Evolutionary conservation across 768 basidiomycete species (phyloP).

Genomic region (Dioszegia aurantiaca): DNA sequence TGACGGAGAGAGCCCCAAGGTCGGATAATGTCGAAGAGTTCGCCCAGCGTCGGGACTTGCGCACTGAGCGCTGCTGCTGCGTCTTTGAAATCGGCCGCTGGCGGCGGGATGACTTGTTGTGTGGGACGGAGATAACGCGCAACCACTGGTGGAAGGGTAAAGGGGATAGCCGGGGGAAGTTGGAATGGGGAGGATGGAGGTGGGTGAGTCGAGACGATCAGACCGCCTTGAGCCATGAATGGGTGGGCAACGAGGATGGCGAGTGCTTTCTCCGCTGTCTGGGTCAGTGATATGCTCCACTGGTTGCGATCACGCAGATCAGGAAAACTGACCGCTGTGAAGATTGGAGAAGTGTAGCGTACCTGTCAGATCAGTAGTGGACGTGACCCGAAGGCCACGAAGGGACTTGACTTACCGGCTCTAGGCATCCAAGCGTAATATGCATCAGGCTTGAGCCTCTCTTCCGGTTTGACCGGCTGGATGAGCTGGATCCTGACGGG

Average conservation of each 20-base stretch:
- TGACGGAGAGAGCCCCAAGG: conserved; percentile 36
- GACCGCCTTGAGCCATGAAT: conserved; percentile 16
- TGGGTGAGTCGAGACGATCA: conserved; percentile 32
- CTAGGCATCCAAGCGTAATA: conserved; percentile 43
- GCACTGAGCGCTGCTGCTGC: background rate
- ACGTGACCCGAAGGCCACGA: too few relatives aligned
- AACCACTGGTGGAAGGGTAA: conserved; percentile 17
- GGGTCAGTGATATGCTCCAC: background rate
- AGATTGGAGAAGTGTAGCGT: conserved; percentile 26
- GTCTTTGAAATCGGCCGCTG: conserved; percentile 14
- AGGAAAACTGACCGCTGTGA: conserved; percentile 24
- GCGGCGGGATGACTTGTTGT: conserved; percentile 2
- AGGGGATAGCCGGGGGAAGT: conserved; percentile 19
- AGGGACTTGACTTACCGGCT: conserved; percentile 26
- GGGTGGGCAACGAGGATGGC: conserved; percentile 31
- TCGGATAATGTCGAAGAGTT: conserved; percentile 35
- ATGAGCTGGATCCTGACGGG: conserved; percentile 32
- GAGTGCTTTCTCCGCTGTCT: conserved; percentile 35
- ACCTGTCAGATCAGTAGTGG: conserved; percentile 16
- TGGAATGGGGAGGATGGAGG: conserved; percentile 12
- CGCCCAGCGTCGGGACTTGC: conserved; percentile 27
- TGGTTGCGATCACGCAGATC: background rate
- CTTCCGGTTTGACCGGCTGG: conserved; percentile 15
- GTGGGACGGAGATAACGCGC: conserved; percentile 35
- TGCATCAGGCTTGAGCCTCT: conserved; percentile 28